Conservation (phyloP, 192 early-diverging fungal genomes). For the Coemansia sp. region DNA sequence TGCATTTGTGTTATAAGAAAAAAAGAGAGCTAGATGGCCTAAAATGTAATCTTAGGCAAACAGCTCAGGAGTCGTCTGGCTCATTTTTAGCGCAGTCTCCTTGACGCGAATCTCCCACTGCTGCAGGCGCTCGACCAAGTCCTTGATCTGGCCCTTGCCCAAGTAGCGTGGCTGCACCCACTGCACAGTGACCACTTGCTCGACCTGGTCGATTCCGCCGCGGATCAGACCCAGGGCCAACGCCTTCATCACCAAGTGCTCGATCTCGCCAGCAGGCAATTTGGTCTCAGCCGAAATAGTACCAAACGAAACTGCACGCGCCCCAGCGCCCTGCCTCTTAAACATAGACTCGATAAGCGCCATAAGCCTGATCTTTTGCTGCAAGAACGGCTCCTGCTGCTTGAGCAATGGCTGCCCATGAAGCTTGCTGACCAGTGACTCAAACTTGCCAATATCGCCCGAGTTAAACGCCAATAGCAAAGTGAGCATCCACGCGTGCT, state of each 20-base stretch:
- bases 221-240: conserved; percentile 89
- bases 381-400: conserved; percentile 72
- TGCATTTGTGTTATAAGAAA: not conserved
- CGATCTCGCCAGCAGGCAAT: conserved; percentile 65
- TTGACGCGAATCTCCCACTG: conserved; percentile 88
- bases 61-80: conserved; percentile 46
- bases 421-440: conserved; percentile 73
- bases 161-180: conserved; percentile 99
- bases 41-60: conserved; percentile 17
- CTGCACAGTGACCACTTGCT: conserved; percentile 80
- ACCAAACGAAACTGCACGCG: conserved; percentile 76
- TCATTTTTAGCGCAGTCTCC: conserved; percentile 51
- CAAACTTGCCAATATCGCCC: conserved; percentile 93
- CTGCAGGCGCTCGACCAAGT: conserved; percentile 76
- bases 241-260: conserved; percentile 98
- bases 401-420: conserved; percentile 80
- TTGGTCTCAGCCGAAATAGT: conserved; percentile 82
- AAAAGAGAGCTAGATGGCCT: not conserved
- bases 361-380: conserved; percentile 97
- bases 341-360: conserved; percentile 95
- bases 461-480: conserved; percentile 91
- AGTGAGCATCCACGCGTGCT: conserved; percentile 83
- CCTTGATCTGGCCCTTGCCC: conserved; percentile 85
- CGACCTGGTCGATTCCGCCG: conserved; percentile 96
- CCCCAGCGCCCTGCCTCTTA: conserved; percentile 67